Evolutionary conservation across 164 flowering plant genomes (phyloP), one percentile per base, ranked within the genome.

Genomic region (Tinospora cordifolia): DNA sequence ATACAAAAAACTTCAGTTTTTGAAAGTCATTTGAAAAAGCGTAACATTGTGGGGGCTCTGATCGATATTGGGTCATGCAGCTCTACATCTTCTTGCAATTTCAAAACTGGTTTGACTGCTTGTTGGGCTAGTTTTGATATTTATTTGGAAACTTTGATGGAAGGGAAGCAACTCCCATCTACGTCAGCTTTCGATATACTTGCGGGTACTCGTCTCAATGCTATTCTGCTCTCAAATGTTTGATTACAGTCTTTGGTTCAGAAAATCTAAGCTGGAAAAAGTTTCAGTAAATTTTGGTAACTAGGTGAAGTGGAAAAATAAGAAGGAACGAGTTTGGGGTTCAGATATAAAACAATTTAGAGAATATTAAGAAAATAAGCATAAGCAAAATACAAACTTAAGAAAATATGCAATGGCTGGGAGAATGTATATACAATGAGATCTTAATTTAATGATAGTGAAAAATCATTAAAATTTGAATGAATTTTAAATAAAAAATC

Each of bases 101-200:
- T 75, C 69, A 84, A 72, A 75, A 76, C 81, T 79, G 77, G 70
- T 70, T 83, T 46, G 69, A 80, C 86, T 75, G 79, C 88, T 38
- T 84, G 84, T 68, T 89, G 93, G 93, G 75, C 84, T 74, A 66
- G 86, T 62, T 81, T 82, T 76, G 93, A 89, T 76, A 82, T 89
- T 67, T 87, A 78, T 69, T 76, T 89, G 88, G 93, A 89, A 78
- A 78, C 79, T 78, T 79, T 81, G 17, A 80, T 89, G 93, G 90
- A 89, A 79, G 89, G 83, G 72, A 83, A 74, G 69, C 87, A 84
- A 63, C 83, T 89, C 49, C 84, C 83, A 38, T 79, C 80, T 14
- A 82, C 79, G 75, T 83, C 89, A 57, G 83, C 83, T 65, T 60
- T 82, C 69, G 84, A 78, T 67, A 69, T 86, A 46, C 85, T 89